These are phyloP conservation scores for Penicillium hesseltinei DNA, from an alignment of 2,329 filamentous ascomycete species.

Conservation along the genomic window DNA sequence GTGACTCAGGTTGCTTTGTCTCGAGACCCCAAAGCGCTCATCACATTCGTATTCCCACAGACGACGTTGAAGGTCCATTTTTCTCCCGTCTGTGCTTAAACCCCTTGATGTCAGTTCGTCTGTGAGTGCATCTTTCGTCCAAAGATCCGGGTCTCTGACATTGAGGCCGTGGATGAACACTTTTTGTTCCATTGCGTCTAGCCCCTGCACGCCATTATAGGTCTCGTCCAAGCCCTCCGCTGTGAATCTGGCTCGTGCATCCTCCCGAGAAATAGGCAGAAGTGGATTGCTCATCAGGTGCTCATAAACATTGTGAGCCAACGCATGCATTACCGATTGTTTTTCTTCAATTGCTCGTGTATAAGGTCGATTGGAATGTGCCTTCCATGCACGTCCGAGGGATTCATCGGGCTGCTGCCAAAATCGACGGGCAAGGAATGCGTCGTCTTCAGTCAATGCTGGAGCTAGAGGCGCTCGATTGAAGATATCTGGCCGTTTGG, in stretches of 20 bases:
- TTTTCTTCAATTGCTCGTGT: not conserved
- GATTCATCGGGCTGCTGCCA: constrained; percentile 29
- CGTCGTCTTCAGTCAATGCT: constrained; percentile 22
- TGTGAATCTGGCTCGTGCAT: constrained; percentile 12
- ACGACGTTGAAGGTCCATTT: constrained; percentile 19
- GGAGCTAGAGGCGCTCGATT: constrained; percentile 29
- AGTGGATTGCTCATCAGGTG: constrained; percentile 25
- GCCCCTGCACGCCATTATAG: constrained; percentile 2
- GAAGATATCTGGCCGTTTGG: constrained; percentile 18
- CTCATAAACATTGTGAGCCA: constrained; percentile 35
- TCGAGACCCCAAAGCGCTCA: constrained; percentile 19
- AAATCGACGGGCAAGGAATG: constrained; percentile 27
- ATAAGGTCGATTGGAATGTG: constrained; percentile 6
- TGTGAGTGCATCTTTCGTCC: constrained; percentile 1
- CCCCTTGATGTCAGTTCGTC: constrained; percentile 17
- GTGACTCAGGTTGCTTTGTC: constrained; percentile 27
- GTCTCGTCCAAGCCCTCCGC: constrained; percentile 9
- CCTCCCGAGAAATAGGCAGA: constrained; percentile 16
- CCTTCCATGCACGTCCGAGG: constrained; percentile 16
- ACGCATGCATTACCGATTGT: constrained; percentile 15
- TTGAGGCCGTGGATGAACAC: constrained; percentile 1
- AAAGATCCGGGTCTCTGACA: constrained; percentile 1
- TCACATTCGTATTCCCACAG: constrained; percentile 23
- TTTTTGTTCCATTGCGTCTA: not conserved
- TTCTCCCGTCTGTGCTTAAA: constrained; percentile 10